These are phyloP conservation scores for Penicillium salamii DNA, from an alignment of 495 filamentous ascomycete genomes.

Conservation along the genomic window DNA sequence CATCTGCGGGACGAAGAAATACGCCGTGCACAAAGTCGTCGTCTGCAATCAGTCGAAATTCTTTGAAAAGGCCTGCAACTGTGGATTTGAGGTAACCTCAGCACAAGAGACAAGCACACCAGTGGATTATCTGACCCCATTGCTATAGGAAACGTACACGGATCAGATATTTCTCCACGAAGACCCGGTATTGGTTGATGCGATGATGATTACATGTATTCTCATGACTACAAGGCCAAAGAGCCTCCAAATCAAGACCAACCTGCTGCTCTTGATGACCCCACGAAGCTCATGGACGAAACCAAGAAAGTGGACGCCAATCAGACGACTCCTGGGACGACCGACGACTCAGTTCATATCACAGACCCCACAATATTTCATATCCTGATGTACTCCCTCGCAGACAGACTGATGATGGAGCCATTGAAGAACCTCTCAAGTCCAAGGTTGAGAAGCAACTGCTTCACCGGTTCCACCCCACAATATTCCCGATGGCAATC, in stretches of 20 bases:
- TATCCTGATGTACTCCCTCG: slow-evolving; percentile 21
- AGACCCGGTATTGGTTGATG: slow-evolving; percentile 12
- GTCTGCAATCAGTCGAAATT: slow-evolving; percentile 15
- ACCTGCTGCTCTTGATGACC: no score
- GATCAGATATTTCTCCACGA: slow-evolving; percentile 9
- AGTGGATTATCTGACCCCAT: no score
- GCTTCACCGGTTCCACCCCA: slow-evolving; percentile 8
- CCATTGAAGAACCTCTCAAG: slow-evolving; percentile 14
- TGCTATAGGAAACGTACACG: slow-evolving; percentile 10
- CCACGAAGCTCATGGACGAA: background rate
- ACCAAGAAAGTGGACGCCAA: no score
- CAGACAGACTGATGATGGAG: slow-evolving; percentile 14
- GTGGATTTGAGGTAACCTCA: slow-evolving; percentile 3
- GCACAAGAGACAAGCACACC: background rate
- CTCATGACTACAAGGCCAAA: slow-evolving; percentile 15
- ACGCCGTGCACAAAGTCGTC: slow-evolving; percentile 17
- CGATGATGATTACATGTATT: slow-evolving; percentile 21
- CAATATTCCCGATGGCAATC: slow-evolving; percentile 24
- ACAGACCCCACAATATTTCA: slow-evolving; percentile 5
- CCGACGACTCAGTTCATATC: background rate
- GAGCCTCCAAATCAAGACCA: background rate
- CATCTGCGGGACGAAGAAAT: slow-evolving; percentile 7
- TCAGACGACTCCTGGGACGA: background rate
- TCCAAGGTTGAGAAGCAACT: slow-evolving; percentile 9
- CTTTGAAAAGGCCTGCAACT: slow-evolving; percentile 12